Percentiles rank a stretch among this genome's conserved stretches.
Conservation (phyloP, 345 rosid species). For the Gossypioides kirkii region DNA sequence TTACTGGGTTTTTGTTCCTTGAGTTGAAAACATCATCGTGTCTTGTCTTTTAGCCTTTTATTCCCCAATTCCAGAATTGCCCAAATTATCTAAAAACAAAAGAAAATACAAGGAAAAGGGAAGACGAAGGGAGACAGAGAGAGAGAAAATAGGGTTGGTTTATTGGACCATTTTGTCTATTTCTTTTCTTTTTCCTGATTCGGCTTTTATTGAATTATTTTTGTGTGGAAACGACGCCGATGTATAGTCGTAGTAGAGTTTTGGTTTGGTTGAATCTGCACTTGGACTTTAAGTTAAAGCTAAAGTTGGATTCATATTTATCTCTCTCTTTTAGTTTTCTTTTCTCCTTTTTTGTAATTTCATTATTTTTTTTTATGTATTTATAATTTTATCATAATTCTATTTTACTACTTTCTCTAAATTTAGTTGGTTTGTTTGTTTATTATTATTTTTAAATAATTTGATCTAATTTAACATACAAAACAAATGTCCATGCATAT, state of each 20-base stretch:
- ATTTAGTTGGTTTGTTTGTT: no score
- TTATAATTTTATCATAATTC: no score
- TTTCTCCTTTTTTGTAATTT: no score
- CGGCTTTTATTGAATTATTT: background rate
- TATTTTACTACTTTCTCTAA: no score
- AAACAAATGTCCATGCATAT: no score
- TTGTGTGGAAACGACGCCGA: conserved; percentile 38
- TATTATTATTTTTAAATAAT: no score
- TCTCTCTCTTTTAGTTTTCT: no score
- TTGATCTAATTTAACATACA: background rate
- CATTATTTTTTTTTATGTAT: no score
- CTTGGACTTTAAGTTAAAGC: background rate
- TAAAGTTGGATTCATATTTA: no score
- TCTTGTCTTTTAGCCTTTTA: background rate
- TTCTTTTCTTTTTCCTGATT: background rate
- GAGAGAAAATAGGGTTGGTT: background rate
- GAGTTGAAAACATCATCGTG: conserved; percentile 7
- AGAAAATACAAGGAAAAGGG: background rate
- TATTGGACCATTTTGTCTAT: background rate
- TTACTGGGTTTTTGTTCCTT: background rate
- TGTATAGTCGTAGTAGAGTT: background rate
- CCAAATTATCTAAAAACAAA: background rate
- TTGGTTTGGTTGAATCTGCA: background rate
- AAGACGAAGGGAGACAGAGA: no score
- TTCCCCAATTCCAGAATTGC: no score